Percentiles rank a stretch among this genome's conserved stretches.
Conservation (phyloP, 2,329 filamentous ascomycete species). For the Apiospora sp. region DNA sequence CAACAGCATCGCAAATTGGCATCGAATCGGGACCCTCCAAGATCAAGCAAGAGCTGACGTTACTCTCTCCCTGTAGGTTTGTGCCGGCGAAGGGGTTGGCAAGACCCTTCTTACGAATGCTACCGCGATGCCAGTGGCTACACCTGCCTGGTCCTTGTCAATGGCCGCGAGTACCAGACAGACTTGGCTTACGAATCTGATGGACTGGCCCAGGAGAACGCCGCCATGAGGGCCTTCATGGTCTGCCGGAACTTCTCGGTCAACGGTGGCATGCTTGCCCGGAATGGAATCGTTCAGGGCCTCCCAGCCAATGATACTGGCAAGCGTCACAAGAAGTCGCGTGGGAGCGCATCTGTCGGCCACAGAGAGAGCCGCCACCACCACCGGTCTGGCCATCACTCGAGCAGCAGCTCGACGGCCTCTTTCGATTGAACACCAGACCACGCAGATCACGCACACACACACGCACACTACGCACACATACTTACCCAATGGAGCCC, state of each 20-base stretch:
- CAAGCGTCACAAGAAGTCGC: conserved; percentile 61
- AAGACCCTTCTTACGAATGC: conserved; percentile 86
- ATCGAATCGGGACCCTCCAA: conserved; percentile 36
- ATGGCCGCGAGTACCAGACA: conserved; percentile 95
- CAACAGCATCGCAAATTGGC: conserved; percentile 34
- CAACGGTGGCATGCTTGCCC: conserved; percentile 88
- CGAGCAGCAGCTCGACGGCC: conserved; percentile 68
- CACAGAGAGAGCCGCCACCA: conserved; percentile 52
- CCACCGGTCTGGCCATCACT: conserved; percentile 65
- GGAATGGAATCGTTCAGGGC: conserved; percentile 73
- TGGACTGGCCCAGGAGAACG: conserved; percentile 86
- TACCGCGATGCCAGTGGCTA: conserved; percentile 78
- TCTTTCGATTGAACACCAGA: conserved; percentile 59
- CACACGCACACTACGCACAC: neutral
- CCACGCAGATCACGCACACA: neutral
- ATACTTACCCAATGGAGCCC: conserved; percentile 25
- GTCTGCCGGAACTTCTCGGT: conserved; percentile 97
- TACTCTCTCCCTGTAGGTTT: conserved; percentile 68
- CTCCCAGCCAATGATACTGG: conserved; percentile 64
- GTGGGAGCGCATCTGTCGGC: conserved; percentile 54
- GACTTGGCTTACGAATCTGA: conserved; percentile 86
- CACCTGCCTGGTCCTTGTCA: conserved; percentile 91
- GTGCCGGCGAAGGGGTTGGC: conserved; percentile 93
- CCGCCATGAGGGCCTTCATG: conserved; percentile 95
- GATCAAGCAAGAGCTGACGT: conserved; percentile 42